Conservation (phyloP, 148 eudicot genomes). For the Chenopodium quinoa region DNA sequence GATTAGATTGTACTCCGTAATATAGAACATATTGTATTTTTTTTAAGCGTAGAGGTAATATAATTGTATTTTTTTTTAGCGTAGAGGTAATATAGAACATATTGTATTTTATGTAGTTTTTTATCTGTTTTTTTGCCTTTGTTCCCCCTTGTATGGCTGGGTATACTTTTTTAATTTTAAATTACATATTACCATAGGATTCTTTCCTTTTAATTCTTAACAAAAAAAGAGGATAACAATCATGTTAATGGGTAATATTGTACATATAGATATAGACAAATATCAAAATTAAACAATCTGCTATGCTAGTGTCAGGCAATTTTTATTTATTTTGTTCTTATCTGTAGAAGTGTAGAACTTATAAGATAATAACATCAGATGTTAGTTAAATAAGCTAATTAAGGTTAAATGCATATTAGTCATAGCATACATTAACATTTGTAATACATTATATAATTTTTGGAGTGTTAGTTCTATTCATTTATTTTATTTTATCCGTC, state of each 20-base stretch:
- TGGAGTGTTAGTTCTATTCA: no score
- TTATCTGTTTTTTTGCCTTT: neutral
- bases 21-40: no score
- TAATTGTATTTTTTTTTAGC: no score
- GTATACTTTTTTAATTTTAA: neutral
- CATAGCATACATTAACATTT: no score
- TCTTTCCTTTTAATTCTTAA: neutral
- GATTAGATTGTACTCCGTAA: no score
- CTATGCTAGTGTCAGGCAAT: neutral
- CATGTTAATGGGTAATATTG: neutral
- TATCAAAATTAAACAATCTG: conserved; percentile 14
- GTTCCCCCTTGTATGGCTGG: neutral
- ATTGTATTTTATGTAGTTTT: no score
- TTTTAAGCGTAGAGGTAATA: no score
- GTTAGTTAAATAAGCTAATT: neutral
- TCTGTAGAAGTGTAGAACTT: neutral
- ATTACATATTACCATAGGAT: conserved; percentile 13
- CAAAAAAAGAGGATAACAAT: neutral
- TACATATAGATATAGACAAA: conserved; percentile 12
- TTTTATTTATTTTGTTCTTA: no score
- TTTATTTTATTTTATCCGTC: no score
- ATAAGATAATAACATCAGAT: neutral
- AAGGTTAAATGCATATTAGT: neutral
- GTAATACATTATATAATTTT: no score
- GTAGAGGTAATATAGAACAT: no score